phyloP scores from a whole-genome alignment of 768 basidiomycete genomes.

The Crucibulum laeve region DNA sequence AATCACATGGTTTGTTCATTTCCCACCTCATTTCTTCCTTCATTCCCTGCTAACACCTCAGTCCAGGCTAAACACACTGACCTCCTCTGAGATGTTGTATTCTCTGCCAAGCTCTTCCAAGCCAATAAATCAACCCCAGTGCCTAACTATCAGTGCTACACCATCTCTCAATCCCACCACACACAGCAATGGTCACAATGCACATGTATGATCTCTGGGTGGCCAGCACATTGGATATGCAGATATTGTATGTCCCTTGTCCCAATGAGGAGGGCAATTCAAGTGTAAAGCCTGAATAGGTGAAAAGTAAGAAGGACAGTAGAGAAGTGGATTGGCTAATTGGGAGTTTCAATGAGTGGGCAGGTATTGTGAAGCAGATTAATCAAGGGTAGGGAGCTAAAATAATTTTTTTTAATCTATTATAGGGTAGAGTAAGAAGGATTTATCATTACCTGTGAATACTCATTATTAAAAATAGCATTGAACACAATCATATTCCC shows the following conservation, averaged over 20 bases:
- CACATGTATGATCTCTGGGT: constrained; percentile 55
- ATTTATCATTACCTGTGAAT: too few relatives aligned
- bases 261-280: constrained; percentile 35
- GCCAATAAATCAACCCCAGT: constrained; percentile 57
- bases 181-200: constrained; percentile 62
- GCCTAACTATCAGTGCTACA: constrained; percentile 45
- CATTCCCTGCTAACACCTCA: neutral
- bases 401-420: too few relatives aligned
- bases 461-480: too few relatives aligned
- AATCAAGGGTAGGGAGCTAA: too few relatives aligned
- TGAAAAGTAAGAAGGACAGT: constrained; percentile 45
- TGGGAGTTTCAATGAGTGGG: constrained; percentile 45
- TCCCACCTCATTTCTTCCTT: neutral
- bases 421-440: too few relatives aligned
- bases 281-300: constrained; percentile 6
- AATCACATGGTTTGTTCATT: constrained; percentile 47
- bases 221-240: constrained; percentile 48
- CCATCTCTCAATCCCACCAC: constrained; percentile 46
- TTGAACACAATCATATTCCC: too few relatives aligned
- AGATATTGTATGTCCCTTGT: constrained; percentile 55
- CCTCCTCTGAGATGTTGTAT: constrained; percentile 60
- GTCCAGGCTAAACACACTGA: constrained; percentile 54
- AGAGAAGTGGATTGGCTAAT: constrained; percentile 59
- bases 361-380: constrained; percentile 12
- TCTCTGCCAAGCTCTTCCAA: constrained; percentile 56